Percentiles rank a stretch among this genome's conserved stretches.
Conservation (phyloP, 768 basidiomycete genomes). For the Lactifluus subvellereus region DNA sequence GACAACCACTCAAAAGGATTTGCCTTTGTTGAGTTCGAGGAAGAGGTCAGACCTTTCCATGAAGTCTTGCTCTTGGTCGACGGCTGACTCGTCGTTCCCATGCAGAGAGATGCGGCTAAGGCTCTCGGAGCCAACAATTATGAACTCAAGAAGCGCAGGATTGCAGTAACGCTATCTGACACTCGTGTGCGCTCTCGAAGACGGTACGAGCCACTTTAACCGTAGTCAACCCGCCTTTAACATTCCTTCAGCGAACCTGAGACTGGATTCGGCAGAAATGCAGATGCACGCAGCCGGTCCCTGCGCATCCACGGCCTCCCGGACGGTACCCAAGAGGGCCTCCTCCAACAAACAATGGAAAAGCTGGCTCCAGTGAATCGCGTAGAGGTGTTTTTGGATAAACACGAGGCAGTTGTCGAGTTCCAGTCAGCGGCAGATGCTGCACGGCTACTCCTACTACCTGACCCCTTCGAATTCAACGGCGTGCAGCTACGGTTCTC, state of each 20-base stretch:
- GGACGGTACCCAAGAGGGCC: slow-evolving; percentile 74
- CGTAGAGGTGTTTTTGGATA: slow-evolving; percentile 64
- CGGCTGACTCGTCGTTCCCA: not conserved
- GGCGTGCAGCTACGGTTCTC: slow-evolving; percentile 53
- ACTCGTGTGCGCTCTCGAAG: slow-evolving; percentile 38
- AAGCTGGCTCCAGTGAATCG: slow-evolving; percentile 67
- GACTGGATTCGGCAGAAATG: slow-evolving; percentile 49
- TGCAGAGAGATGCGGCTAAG: slow-evolving; percentile 60
- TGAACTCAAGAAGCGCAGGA: slow-evolving; percentile 84
- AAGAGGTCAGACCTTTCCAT: slow-evolving; percentile 49
- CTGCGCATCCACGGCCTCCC: slow-evolving; percentile 75
- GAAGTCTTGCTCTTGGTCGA: not conserved
- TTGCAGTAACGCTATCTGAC: slow-evolving; percentile 84
- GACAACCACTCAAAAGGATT: slow-evolving; percentile 73
- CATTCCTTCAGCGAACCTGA: slow-evolving; percentile 34
- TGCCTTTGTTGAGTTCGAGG: slow-evolving; percentile 88
- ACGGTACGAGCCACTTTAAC: slow-evolving; percentile 24
- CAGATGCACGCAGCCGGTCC: slow-evolving; percentile 61
- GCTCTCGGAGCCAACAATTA: slow-evolving; percentile 79
- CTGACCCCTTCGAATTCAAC: slow-evolving; percentile 67
- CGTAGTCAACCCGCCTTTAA: not conserved
- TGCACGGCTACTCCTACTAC: slow-evolving; percentile 65
- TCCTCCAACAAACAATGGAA: slow-evolving; percentile 85
- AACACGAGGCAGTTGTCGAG: slow-evolving; percentile 57
- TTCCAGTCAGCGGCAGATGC: slow-evolving; percentile 69